phyloP scores from a whole-genome alignment of 1,284 basidiomycete species.

The Cerioporus squamosus region DNA sequence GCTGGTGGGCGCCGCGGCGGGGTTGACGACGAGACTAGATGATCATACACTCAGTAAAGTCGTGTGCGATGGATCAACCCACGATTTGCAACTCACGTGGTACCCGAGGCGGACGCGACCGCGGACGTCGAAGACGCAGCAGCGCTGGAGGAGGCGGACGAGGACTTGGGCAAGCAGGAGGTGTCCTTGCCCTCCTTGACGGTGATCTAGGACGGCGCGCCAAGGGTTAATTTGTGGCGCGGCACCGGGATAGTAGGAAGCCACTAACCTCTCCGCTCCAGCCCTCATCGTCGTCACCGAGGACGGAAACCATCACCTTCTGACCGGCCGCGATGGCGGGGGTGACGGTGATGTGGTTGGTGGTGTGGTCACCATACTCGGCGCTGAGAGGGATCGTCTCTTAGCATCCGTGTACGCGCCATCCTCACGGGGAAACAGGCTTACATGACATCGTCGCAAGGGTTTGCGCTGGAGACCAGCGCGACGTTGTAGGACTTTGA shows the following conservation, averaged over 20 bases:
- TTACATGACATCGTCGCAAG: slow-evolving; percentile 65
- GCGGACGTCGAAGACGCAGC: slow-evolving; percentile 6
- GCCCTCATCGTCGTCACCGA: slow-evolving; percentile 57
- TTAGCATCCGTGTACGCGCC: not conserved
- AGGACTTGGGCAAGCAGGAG: slow-evolving; percentile 48
- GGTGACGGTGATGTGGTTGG: slow-evolving; percentile 50
- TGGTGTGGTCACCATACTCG: slow-evolving; percentile 61
- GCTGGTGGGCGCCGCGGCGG: slow-evolving; percentile 21
- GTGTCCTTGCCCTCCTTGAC: slow-evolving; percentile 51
- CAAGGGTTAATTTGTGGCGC: too few species aligned
- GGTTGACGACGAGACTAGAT: slow-evolving; percentile 24
- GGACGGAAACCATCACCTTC: slow-evolving; percentile 55
- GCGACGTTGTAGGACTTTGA: slow-evolving; percentile 62
- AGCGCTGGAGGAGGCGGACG: slow-evolving; percentile 14
- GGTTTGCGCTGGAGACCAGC: slow-evolving; percentile 53
- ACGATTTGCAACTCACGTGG: slow-evolving; percentile 23
- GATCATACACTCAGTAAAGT: not conserved
- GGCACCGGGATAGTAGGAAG: not conserved
- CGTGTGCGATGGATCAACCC: not conserved
- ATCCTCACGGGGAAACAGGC: slow-evolving; percentile 24
- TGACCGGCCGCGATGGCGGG: slow-evolving; percentile 52
- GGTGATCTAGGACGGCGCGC: slow-evolving; percentile 49
- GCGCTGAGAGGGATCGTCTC: slow-evolving; percentile 36
- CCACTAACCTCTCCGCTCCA: slow-evolving; percentile 63
- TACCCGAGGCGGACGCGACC: slow-evolving; percentile 17